phyloP scores from a whole-genome alignment of 352 stramenopile genomes.

The Hyaloperonospora arabidopsidis region DNA sequence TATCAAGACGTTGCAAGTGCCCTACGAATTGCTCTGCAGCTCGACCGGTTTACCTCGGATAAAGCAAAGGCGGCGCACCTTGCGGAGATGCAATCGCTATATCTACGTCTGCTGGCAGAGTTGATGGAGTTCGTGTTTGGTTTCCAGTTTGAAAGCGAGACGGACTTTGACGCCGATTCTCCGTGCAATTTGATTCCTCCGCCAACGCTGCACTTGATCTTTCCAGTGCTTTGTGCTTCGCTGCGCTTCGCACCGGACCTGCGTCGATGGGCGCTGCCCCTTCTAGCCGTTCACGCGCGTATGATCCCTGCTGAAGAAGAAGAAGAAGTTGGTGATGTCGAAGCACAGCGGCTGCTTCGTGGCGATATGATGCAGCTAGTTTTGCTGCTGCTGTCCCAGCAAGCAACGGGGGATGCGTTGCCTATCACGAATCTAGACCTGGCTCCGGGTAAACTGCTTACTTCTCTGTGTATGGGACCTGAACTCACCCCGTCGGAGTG shows the following conservation, averaged over 20 bases:
- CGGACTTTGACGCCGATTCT: constrained; percentile 59
- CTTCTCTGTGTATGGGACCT: constrained; percentile 48
- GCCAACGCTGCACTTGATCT: constrained; percentile 71
- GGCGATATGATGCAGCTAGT: constrained; percentile 67
- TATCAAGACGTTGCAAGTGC: constrained; percentile 56
- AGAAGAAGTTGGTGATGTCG: constrained; percentile 80
- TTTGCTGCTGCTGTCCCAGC: constrained; percentile 53
- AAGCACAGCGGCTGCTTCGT: constrained; percentile 61
- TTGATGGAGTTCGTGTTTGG: constrained; percentile 78
- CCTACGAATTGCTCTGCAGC: constrained; percentile 44
- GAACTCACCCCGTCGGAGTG: constrained; percentile 55
- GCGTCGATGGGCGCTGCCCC: constrained; percentile 58
- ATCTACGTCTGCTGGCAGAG: constrained; percentile 47
- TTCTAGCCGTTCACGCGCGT: constrained; percentile 71
- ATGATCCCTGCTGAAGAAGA: constrained; percentile 86
- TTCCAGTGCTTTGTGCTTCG: constrained; percentile 58
- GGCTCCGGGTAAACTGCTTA: constrained; percentile 42
- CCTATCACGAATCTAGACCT: constrained; percentile 66
- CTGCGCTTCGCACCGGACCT: constrained; percentile 43
- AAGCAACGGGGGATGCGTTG: constrained; percentile 36
- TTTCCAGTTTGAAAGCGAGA: constrained; percentile 73
- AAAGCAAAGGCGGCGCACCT: constrained; percentile 37
- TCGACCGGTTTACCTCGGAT: constrained; percentile 32
- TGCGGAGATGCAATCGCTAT: constrained; percentile 36
- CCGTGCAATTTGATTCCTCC: constrained; percentile 62